Percentiles rank a stretch among this genome's conserved stretches.
Conservation (phyloP, 140 eudicot species). For the Cichorium intybus region DNA sequence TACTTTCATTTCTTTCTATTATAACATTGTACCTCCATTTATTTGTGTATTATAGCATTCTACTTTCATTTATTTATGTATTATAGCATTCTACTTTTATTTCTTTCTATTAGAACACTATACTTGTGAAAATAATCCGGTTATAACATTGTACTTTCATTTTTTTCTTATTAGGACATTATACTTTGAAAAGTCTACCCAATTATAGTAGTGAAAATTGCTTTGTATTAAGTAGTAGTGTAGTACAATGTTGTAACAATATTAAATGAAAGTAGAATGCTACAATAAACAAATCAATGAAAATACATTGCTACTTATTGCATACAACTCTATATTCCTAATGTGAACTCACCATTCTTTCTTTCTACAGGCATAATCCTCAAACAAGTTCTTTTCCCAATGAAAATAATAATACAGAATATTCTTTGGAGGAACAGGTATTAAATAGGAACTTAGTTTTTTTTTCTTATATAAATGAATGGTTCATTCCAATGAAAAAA, state of each 20-base stretch:
- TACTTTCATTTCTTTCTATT: background rate
- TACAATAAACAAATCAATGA: background rate
- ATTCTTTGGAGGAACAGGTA: slow-evolving; percentile 56
- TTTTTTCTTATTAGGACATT: background rate
- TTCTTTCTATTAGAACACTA: background rate
- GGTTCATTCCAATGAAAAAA: too few relatives aligned
- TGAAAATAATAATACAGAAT: slow-evolving; percentile 45
- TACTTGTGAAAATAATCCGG: background rate
- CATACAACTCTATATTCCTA: background rate
- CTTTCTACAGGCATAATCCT: slow-evolving; percentile 42
- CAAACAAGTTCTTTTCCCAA: slow-evolving; percentile 45
- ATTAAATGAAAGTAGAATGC: background rate
- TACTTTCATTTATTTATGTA: too few relatives aligned
- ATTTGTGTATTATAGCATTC: background rate
- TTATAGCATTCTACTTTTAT: too few relatives aligned
- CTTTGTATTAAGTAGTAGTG: too few relatives aligned
- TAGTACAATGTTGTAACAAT: background rate
- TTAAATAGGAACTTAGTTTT: slow-evolving; percentile 19
- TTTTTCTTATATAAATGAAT: too few relatives aligned
- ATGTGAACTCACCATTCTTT: slow-evolving; percentile 16
- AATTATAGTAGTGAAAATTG: too few relatives aligned
- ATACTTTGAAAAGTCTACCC: background rate
- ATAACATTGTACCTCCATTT: too few relatives aligned
- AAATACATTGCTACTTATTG: background rate
- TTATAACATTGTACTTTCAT: too few relatives aligned